phyloP scores from a whole-genome alignment of 768 basidiomycete species.

The Russula sp. region DNA sequence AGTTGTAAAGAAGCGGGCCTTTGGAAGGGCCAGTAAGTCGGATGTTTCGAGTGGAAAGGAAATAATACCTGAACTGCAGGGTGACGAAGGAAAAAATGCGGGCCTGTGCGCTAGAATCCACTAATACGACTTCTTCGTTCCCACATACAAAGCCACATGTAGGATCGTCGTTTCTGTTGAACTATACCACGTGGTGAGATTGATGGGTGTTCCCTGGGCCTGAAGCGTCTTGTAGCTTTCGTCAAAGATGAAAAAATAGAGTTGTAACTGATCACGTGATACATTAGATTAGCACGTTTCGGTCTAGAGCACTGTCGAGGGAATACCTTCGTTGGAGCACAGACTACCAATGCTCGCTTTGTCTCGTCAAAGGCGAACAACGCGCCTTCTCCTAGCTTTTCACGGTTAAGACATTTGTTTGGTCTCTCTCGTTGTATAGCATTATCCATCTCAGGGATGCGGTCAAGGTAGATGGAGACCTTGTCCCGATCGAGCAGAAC shows the following conservation, averaged over 20 bases:
- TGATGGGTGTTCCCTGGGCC: conserved; percentile 42
- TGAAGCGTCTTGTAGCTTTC: conserved; percentile 45
- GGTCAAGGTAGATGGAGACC: conserved; percentile 25
- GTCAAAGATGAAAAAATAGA: conserved; percentile 50
- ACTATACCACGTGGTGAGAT: conserved; percentile 47
- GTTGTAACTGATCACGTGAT: conserved; percentile 30
- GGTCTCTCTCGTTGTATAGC: conserved; percentile 3
- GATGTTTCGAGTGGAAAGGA: neutral
- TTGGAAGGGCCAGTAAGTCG: neutral
- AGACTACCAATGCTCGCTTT: conserved; percentile 48
- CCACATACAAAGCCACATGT: conserved; percentile 47
- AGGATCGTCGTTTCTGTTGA: conserved; percentile 33
- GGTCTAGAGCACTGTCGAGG: neutral
- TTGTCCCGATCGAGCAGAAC: conserved; percentile 12
- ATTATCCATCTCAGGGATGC: neutral
- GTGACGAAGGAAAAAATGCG: conserved; percentile 55
- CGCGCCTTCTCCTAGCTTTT: conserved; percentile 47
- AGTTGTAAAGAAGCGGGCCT: conserved; percentile 50
- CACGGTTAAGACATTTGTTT: conserved; percentile 38
- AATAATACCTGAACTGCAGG: conserved; percentile 50
- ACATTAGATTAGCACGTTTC: neutral
- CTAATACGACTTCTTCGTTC: conserved; percentile 50
- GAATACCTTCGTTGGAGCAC: conserved; percentile 43
- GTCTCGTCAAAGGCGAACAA: conserved; percentile 53
- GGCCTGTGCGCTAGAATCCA: conserved; percentile 45